phyloP scores from a whole-genome alignment of 1,139 yeast genomes.

The Protomyces gravidus region DNA sequence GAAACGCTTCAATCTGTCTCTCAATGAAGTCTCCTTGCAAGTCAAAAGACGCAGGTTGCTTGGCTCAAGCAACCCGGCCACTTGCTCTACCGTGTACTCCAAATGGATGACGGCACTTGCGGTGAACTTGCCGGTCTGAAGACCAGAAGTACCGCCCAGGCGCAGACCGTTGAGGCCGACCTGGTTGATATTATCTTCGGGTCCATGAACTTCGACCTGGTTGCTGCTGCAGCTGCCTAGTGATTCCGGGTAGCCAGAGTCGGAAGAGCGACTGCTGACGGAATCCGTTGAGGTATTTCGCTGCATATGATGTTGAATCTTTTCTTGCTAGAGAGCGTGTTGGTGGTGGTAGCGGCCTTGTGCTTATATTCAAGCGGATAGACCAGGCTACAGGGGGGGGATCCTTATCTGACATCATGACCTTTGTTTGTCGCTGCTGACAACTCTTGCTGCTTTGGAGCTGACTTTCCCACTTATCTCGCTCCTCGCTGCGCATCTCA shows the following conservation, averaged over 20 bases:
- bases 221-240: constrained; percentile 11
- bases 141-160: constrained; percentile 22
- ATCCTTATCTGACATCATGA: constrained; percentile 2
- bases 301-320: constrained; percentile 1
- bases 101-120: constrained; percentile 25
- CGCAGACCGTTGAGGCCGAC: constrained; percentile 27
- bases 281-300: neutral
- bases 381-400: too few species aligned
- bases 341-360: neutral
- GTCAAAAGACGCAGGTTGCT: constrained; percentile 12
- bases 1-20: constrained; percentile 20
- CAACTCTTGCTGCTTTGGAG: too few species aligned
- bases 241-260: constrained; percentile 23
- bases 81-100: constrained; percentile 22
- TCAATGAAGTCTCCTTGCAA: constrained; percentile 9
- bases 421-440: too few species aligned
- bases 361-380: too few species aligned
- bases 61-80: constrained; percentile 18
- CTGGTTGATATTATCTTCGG: constrained; percentile 22
- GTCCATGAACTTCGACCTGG: constrained; percentile 12
- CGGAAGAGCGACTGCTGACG: constrained; percentile 12
- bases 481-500: too few species aligned
- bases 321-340: neutral
- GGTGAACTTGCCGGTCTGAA: constrained; percentile 25
- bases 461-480: too few species aligned